Evolutionary conservation across 768 basidiomycete species (phyloP).

Genomic region (Infundibulicybe gibba): DNA sequence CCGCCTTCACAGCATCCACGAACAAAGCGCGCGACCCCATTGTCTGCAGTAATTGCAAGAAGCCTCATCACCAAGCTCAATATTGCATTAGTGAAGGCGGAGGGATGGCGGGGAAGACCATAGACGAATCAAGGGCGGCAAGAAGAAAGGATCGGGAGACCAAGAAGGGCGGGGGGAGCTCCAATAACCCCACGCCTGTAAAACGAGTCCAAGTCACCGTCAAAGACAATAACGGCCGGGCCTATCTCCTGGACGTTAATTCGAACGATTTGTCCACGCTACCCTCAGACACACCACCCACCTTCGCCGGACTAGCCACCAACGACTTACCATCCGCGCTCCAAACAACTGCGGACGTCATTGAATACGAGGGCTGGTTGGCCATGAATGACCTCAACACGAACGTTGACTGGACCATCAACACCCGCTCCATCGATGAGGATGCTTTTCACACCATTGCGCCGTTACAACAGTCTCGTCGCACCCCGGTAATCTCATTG

Average conservation of each 20-base stretch:
- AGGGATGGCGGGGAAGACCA: background rate
- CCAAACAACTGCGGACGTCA: background rate
- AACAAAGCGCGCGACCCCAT: background rate
- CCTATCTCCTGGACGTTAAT: too few relatives aligned
- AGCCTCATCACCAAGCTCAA: background rate
- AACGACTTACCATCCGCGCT: too few relatives aligned
- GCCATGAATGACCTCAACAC: background rate
- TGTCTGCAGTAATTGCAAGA: background rate
- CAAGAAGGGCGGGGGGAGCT: too few relatives aligned
- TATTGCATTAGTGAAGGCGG: background rate
- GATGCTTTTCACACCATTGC: background rate
- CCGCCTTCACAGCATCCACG: background rate
- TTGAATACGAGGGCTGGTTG: background rate
- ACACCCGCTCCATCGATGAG: background rate
- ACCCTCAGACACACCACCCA: too few relatives aligned
- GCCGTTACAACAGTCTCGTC: background rate
- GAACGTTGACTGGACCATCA: background rate
- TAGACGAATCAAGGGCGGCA: background rate
- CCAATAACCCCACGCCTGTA: too few relatives aligned
- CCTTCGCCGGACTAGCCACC: too few relatives aligned
- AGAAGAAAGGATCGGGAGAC: background rate
- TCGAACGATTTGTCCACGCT: too few relatives aligned
- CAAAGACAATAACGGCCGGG: too few relatives aligned
- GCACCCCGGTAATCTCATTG: conserved; percentile 17
- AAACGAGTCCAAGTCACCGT: too few relatives aligned